Evolutionary conservation across 805 yeast genomes (phyloP).

Genomic region (Candida maesae): DNA sequence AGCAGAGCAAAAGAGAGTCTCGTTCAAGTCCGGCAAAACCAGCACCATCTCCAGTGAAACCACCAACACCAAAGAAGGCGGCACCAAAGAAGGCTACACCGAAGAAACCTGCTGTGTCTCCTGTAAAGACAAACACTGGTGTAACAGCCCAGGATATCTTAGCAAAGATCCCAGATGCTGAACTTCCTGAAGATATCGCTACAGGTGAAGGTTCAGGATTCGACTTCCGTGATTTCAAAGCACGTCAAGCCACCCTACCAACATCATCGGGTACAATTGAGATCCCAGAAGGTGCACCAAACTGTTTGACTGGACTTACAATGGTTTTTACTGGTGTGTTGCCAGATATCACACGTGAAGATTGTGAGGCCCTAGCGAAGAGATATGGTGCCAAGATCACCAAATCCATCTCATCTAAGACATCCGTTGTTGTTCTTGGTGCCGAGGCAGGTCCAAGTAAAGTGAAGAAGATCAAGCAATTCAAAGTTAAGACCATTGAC

Average conservation of each 20-base stretch:
- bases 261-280: constrained; percentile 37
- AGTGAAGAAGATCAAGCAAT: constrained; percentile 69
- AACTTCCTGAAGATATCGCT: constrained; percentile 46
- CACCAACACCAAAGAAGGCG: constrained; percentile 4
- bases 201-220: constrained; percentile 48
- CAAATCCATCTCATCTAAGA: constrained; percentile 77
- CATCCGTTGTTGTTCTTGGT: constrained; percentile 87
- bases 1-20: constrained; percentile 2
- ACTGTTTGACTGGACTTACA: constrained; percentile 84
- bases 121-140: constrained; percentile 18
- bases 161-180: constrained; percentile 70
- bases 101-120: neutral
- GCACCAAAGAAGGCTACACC: neutral
- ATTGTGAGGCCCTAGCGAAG: constrained; percentile 72
- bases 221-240: constrained; percentile 56
- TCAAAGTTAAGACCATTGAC: constrained; percentile 74
- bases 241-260: constrained; percentile 35
- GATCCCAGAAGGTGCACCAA: constrained; percentile 78
- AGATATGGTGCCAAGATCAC: constrained; percentile 90
- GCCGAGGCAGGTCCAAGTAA: constrained; percentile 98
- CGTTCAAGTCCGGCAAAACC: constrained; percentile 4
- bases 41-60: neutral
- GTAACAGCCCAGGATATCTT: constrained; percentile 53
- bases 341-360: constrained; percentile 73
- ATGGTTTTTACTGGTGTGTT: constrained; percentile 91